Conservation (phyloP, 139 green algal genomes). For the Trebouxia sp. region DNA sequence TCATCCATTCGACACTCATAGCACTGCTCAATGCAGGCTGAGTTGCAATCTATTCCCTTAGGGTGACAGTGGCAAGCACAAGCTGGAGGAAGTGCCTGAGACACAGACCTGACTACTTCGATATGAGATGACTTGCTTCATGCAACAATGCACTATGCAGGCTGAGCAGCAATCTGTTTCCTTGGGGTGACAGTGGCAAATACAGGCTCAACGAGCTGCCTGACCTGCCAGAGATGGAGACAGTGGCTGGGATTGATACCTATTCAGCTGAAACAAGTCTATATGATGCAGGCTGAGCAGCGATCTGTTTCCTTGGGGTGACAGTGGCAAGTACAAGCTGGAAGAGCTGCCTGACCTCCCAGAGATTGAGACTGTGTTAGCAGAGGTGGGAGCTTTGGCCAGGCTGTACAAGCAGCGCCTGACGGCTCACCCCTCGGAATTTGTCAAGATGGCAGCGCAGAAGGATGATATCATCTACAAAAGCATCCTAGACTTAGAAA, state of each 20-base stretch:
- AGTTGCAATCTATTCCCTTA: too few relatives aligned
- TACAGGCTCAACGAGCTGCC: slow-evolving; percentile 64
- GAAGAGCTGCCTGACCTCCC: slow-evolving; percentile 61
- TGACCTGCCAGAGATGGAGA: slow-evolving; percentile 55
- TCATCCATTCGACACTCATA: too few relatives aligned
- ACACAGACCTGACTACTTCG: too few relatives aligned
- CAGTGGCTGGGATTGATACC: too few relatives aligned
- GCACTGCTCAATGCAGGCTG: too few relatives aligned
- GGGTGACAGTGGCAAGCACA: too few relatives aligned
- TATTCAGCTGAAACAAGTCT: too few relatives aligned
- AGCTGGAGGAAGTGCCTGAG: too few relatives aligned
- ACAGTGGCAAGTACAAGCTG: slow-evolving; percentile 46
- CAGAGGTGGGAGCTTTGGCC: slow-evolving; percentile 53
- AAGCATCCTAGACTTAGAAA: slow-evolving; percentile 17
- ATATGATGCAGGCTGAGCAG: slow-evolving; percentile 37
- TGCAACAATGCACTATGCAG: slow-evolving; percentile 31
- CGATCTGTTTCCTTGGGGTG: slow-evolving; percentile 61
- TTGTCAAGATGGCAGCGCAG: slow-evolving; percentile 51
- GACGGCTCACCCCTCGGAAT: slow-evolving; percentile 71
- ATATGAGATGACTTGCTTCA: too few relatives aligned
- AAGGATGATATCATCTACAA: slow-evolving; percentile 39
- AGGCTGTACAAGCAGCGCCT: slow-evolving; percentile 56
- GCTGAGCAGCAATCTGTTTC: too few relatives aligned
- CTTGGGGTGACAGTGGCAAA: too few relatives aligned
- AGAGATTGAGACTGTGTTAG: slow-evolving; percentile 55